Evolutionary conservation across 2,329 filamentous ascomycete genomes (phyloP).

Genomic region (Trichophyton rubrum): DNA sequence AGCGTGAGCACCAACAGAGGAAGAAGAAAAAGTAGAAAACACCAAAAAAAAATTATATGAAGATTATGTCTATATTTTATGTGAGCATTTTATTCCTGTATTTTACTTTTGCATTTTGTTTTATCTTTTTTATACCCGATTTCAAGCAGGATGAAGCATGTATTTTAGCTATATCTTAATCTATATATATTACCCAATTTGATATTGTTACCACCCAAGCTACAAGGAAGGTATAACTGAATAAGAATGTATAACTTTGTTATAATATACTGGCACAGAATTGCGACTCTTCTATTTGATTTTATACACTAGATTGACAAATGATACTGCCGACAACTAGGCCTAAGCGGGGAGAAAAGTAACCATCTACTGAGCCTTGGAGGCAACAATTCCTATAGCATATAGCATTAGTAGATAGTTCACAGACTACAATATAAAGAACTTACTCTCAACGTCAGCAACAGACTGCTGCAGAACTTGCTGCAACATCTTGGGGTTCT

Average conservation of each 20-base stretch:
- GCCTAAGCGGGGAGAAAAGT: constrained; percentile 2
- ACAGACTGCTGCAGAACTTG: constrained; percentile 97
- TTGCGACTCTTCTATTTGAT: constrained; percentile 9
- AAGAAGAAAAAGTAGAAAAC: not conserved
- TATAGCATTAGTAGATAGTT: constrained; percentile 12
- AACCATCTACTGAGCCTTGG: constrained; percentile 13
- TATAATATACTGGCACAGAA: not conserved
- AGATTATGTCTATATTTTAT: not conserved
- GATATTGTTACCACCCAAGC: not conserved
- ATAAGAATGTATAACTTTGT: not conserved
- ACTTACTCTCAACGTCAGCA: constrained; percentile 85
- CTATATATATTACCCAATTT: not conserved
- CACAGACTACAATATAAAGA: not conserved
- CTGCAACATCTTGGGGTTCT: constrained; percentile 94
- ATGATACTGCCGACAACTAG: constrained; percentile 6
- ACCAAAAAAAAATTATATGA: not conserved
- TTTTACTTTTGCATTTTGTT: not conserved
- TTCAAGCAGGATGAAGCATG: not conserved
- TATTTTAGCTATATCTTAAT: not conserved
- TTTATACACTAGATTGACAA: constrained; percentile 11
- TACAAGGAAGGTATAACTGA: not conserved
- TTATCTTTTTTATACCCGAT: not conserved
- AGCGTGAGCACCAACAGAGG: not conserved
- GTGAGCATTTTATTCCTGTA: not conserved
- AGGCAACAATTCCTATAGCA: constrained; percentile 12